phyloP scores from a whole-genome alignment of 2,329 filamentous ascomycete genomes.

The Akanthomyces dipterigenus region DNA sequence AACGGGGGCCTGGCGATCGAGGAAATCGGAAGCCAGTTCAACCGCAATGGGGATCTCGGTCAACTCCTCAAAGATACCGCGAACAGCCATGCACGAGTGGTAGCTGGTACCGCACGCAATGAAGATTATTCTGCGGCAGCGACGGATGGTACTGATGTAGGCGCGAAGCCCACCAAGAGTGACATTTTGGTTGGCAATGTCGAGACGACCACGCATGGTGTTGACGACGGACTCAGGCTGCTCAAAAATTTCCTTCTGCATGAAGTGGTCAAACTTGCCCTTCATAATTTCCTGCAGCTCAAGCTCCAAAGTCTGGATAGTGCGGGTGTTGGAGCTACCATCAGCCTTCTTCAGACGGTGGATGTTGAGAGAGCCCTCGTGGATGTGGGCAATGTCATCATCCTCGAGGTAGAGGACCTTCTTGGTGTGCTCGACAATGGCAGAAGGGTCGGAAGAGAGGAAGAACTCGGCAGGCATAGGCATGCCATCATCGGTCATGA shows the following conservation, averaged over 20 bases:
- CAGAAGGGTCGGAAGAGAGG: conserved; percentile 95
- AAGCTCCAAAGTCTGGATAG: conserved; percentile 96
- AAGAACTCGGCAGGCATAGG: conserved; percentile 99
- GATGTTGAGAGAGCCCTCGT: conserved; percentile 98
- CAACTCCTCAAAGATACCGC: conserved; percentile 94
- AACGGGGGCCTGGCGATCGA: conserved; percentile 91
- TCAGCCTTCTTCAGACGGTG: conserved; percentile 97
- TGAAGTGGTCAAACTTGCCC: conserved; percentile 99
- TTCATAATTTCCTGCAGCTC: conserved; percentile 99
- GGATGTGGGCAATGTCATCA: conserved; percentile 98
- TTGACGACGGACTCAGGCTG: conserved; percentile 99
- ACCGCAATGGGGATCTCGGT: conserved; percentile 97
- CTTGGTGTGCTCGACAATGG: conserved; percentile 99
- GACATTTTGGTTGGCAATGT: conserved; percentile 87
- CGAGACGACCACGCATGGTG: conserved; percentile 98
- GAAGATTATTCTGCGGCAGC: conserved; percentile 96
- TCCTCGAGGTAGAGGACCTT: conserved; percentile 99
- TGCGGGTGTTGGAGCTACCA: conserved; percentile 91
- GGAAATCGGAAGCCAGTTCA: conserved; percentile 95
- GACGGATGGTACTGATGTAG: conserved; percentile 93
- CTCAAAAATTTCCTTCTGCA: conserved; percentile 99
- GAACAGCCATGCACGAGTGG: conserved; percentile 99
- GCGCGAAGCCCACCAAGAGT: conserved; percentile 93
- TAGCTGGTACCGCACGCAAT: conserved; percentile 98
- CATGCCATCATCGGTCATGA: conserved; percentile 96